Percentiles rank a stretch among this genome's conserved stretches.
Evolutionary conservation across 2,329 filamentous ascomycete genomes (phyloP).

Genomic region (Zymoseptoria tritici): DNA sequence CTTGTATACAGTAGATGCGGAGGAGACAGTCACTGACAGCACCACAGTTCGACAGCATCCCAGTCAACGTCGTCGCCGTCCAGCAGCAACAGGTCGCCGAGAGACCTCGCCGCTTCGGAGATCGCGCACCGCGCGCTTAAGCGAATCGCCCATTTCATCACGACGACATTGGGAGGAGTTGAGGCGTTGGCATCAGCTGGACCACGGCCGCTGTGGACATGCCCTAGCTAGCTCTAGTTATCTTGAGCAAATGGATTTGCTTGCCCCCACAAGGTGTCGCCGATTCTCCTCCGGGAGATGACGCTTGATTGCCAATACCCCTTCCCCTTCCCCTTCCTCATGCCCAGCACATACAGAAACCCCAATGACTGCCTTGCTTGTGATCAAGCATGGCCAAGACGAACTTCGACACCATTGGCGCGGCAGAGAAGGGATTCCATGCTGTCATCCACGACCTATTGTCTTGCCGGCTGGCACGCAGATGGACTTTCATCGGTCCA

Average conservation of each 20-base stretch:
- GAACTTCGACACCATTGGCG: neutral
- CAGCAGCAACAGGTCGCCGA: slow-evolving; percentile 80
- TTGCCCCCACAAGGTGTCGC: slow-evolving; percentile 70
- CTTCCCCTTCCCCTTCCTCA: slow-evolving; percentile 10
- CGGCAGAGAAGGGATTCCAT: no score
- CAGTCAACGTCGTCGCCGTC: slow-evolving; percentile 90
- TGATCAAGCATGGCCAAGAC: neutral
- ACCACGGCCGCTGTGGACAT: slow-evolving; percentile 8
- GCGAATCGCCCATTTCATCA: slow-evolving; percentile 9
- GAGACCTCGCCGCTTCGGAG: slow-evolving; percentile 70
- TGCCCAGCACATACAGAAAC: neutral
- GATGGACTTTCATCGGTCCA: neutral
- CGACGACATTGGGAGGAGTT: slow-evolving; percentile 11
- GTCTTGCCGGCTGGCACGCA: no score
- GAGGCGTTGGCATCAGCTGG: slow-evolving; percentile 12
- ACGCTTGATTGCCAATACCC: slow-evolving; percentile 85
- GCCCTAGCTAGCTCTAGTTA: slow-evolving; percentile 10
- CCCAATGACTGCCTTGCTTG: neutral
- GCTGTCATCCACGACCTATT: no score
- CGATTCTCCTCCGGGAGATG: slow-evolving; percentile 54
- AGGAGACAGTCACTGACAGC: slow-evolving; percentile 6
- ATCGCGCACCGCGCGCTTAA: slow-evolving; percentile 43
- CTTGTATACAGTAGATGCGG: slow-evolving; percentile 42
- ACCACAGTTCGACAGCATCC: slow-evolving; percentile 85
- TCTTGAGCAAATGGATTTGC: slow-evolving; percentile 6